phyloP scores from a whole-genome alignment of 441 rosid genomes.

The Brassica balearica region DNA sequence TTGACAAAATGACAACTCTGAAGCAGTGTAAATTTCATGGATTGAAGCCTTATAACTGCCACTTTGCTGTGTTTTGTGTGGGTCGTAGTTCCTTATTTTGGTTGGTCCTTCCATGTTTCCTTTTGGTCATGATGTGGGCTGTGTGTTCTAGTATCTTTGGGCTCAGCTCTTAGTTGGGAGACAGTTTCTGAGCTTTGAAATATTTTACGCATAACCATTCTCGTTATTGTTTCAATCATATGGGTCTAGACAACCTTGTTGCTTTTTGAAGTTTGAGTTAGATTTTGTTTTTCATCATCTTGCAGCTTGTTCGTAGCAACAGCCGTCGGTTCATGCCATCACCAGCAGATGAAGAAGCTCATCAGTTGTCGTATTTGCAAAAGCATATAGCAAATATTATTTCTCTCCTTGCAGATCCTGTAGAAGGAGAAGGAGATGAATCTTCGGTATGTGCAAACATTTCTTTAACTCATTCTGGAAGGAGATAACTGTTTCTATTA shows the following conservation, averaged over 20 bases:
- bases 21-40: too few species aligned
- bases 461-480: slow-evolving; percentile 23
- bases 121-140: neutral
- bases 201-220: neutral
- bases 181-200: slow-evolving; percentile 3
- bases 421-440: slow-evolving; percentile 78
- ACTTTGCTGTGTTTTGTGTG: slow-evolving; percentile 7
- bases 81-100: too few species aligned
- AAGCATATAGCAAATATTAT: slow-evolving; percentile 85
- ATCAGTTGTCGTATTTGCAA: slow-evolving; percentile 87
- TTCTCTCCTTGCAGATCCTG: slow-evolving; percentile 79
- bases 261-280: slow-evolving; percentile 27
- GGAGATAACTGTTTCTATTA: neutral
- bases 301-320: slow-evolving; percentile 92
- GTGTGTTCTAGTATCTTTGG: neutral
- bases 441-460: slow-evolving; percentile 66
- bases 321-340: slow-evolving; percentile 93
- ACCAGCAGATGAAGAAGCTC: slow-evolving; percentile 90
- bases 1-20: too few species aligned
- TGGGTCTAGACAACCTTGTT: slow-evolving; percentile 9
- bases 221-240: neutral
- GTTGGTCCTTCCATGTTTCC: slow-evolving; percentile 11
- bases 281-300: slow-evolving; percentile 29
- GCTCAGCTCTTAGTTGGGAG: neutral
- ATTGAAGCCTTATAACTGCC: neutral